A percentile compares a stretch with the other conserved stretches of the same genome.
Conservation (phyloP, 2,329 filamentous ascomycete genomes). For the Epichloe scottii region DNA sequence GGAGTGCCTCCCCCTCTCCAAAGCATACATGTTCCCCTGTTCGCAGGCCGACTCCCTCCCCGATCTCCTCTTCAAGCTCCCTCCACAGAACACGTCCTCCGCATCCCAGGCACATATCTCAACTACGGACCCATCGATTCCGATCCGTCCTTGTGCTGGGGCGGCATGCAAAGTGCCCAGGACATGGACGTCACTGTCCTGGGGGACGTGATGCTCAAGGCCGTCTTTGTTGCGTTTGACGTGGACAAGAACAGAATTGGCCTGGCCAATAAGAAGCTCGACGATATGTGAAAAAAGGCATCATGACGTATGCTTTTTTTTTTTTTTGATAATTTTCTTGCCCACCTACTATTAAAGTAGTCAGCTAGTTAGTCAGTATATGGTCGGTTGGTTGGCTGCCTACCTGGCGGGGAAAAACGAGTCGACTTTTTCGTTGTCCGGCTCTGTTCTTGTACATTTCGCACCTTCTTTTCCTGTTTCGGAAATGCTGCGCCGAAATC, state of each 20-base stretch:
- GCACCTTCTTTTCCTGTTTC: neutral
- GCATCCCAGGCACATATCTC: constrained; percentile 41
- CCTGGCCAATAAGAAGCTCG: constrained; percentile 31
- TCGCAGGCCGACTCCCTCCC: constrained; percentile 39
- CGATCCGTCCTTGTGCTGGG: constrained; percentile 50
- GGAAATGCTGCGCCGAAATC: neutral
- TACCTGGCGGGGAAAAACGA: no score
- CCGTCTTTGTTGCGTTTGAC: constrained; percentile 62
- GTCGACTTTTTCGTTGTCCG: neutral
- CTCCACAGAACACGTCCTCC: constrained; percentile 35
- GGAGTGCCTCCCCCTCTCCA: constrained; percentile 36
- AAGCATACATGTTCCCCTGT: constrained; percentile 47
- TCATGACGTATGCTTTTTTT: neutral
- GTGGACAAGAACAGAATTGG: constrained; percentile 26
- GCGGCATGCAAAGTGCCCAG: constrained; percentile 54
- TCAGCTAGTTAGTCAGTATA: no score
- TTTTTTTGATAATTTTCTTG: neutral
- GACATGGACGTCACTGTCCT: constrained; percentile 48
- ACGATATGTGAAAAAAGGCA: constrained; percentile 7
- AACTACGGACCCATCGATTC: constrained; percentile 39
- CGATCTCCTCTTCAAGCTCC: constrained; percentile 41
- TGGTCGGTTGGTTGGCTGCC: no score
- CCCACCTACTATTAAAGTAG: neutral
- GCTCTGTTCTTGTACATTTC: neutral
- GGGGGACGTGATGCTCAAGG: constrained; percentile 71